Conservation (phyloP, 495 filamentous ascomycete genomes). For the Talaromyces adpressus region DNA sequence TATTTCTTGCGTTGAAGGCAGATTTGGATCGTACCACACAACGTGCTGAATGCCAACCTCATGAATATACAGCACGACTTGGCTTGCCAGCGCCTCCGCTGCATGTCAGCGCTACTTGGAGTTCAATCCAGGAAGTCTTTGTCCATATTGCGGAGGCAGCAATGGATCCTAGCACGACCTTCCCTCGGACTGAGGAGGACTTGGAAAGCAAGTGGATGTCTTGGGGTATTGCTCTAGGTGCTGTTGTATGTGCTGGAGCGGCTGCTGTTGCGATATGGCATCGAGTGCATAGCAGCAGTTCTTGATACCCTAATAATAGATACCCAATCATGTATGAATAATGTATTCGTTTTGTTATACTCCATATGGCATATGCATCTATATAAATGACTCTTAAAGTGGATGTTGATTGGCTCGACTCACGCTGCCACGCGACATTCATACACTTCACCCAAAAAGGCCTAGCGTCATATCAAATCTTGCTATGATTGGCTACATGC, state of each 20-base stretch:
- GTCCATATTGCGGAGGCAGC: constrained; percentile 85
- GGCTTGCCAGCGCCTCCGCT: constrained; percentile 72
- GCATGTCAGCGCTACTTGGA: constrained; percentile 92
- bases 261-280: constrained; percentile 74
- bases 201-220: constrained; percentile 72
- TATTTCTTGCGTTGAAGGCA: constrained; percentile 90
- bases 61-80: constrained; percentile 75
- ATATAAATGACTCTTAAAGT: too few species aligned
- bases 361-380: too few species aligned
- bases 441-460: background rate
- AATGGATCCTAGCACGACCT: constrained; percentile 77
- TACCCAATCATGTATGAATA: background rate
- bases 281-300: constrained; percentile 35
- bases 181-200: constrained; percentile 79
- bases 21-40: constrained; percentile 93
- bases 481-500: background rate
- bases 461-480: background rate
- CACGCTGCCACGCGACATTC: background rate
- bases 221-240: constrained; percentile 78
- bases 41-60: constrained; percentile 82
- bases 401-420: background rate
- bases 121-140: constrained; percentile 83
- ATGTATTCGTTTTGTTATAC: background rate
- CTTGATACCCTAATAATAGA: background rate
- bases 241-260: constrained; percentile 71